Conservation (phyloP, 2,329 filamentous ascomycete genomes). For the Fulvia fulva region DNA sequence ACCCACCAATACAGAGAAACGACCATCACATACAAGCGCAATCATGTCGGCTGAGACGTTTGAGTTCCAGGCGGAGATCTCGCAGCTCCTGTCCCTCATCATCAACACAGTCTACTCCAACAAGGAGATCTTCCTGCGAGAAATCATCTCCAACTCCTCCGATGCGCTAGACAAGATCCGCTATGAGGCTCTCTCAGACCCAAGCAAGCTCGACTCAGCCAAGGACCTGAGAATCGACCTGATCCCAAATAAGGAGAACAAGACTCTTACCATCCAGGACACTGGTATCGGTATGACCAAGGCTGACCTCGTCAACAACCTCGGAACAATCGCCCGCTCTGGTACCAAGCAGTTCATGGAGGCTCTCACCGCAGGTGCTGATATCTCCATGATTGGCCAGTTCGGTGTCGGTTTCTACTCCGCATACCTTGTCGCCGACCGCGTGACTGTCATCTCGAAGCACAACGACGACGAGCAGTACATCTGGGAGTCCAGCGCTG, state of each 20-base stretch:
- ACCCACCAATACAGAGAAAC: background rate
- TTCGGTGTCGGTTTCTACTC: slow-evolving; percentile 99
- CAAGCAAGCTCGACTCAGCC: slow-evolving; percentile 91
- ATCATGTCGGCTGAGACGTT: slow-evolving; percentile 90
- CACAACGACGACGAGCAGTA: slow-evolving; percentile 99
- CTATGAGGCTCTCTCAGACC: slow-evolving; percentile 96
- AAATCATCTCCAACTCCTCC: slow-evolving; percentile 96
- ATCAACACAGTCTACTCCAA: slow-evolving; percentile 99
- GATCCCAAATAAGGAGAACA: slow-evolving; percentile 94
- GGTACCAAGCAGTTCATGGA: slow-evolving; percentile 99
- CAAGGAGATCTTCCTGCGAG: slow-evolving; percentile 99
- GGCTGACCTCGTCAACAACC: slow-evolving; percentile 99
- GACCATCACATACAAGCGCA: slow-evolving; percentile 24
- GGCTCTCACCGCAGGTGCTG: slow-evolving; percentile 93
- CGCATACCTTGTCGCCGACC: slow-evolving; percentile 97
- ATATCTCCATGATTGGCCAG: slow-evolving; percentile 99
- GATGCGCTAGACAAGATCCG: slow-evolving; percentile 99
- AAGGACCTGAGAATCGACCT: slow-evolving; percentile 99
- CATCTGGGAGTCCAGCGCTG: slow-evolving; percentile 96
- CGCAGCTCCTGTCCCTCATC: slow-evolving; percentile 98
- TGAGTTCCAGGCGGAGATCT: slow-evolving; percentile 99
- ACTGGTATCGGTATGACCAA: slow-evolving; percentile 99
- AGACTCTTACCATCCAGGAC: slow-evolving; percentile 96
- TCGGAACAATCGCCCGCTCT: slow-evolving; percentile 97
- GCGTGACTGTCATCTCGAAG: slow-evolving; percentile 93